Base-by-base conservation (phyloP, 352 stramenopile genomes). In the Globisporangium cystogenes region DNA sequence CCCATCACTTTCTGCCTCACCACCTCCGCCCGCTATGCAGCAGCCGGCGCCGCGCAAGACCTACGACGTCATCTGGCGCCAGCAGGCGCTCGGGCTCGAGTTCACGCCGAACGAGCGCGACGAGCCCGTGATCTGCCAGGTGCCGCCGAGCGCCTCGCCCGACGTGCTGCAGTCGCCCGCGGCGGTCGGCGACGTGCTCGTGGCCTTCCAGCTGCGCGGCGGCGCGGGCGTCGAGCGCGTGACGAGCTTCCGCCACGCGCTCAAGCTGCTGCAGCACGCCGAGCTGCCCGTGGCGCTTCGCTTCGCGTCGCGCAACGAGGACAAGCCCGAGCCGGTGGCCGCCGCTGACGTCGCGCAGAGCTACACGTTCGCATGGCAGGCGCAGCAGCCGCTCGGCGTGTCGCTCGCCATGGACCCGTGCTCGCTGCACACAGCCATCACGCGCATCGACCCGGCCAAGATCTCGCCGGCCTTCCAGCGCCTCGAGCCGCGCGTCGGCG, bases 331-430 rank as follows among this genome's bases (percentile, higher is more conserved):
- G 24, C 47, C 42, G 24, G 58, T 87, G 12, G 52, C 64, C n/a
- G 60, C 67, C 27, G 63, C 67, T 15, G 69, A 82, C 44, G 62
- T 80, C 29, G 63, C 54, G 21, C 54, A 51, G 48, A 76, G 44
- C 14, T 87, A 86, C 66, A 72, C 63, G 44, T 86, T 87, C 55
- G 65, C 54, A 47, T 90, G 80, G 80, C 59, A 64, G 3, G 45
- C 68, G 8, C 55, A 74, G 53, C 55, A 64, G 39, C 64, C 79
- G 0, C 63, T 93, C 12, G 82, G 82, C 36, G 69, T 93, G 36
- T 90, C 82, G 18, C 62, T 93, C 18, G 77, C 77, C 4, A 90
- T 90, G 76, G 79, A 93, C 48, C 82, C 82, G 53, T 87, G 76
- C 47, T 72, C 79, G 21, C 53, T 93, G 15, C 74, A 90, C 60